Percentiles rank a stretch among this genome's conserved stretches.
Conservation (phyloP, 106 monocot genomes). For the Dendrobium nobile region DNA sequence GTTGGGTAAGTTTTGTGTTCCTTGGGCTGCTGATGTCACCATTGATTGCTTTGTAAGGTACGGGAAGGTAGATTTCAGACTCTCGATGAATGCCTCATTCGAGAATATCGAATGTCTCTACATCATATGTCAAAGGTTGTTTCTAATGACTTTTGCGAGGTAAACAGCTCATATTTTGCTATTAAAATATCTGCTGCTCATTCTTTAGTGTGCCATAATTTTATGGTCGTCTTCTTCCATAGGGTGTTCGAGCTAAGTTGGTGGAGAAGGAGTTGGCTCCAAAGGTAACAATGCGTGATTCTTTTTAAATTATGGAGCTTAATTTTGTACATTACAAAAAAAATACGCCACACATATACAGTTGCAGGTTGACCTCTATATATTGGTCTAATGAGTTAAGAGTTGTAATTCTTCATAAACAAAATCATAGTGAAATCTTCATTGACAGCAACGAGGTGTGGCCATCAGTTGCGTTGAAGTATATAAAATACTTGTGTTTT, state of each 20-base stretch:
- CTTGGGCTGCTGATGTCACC: background rate
- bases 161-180: constrained; percentile 11
- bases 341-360: too few relatives aligned
- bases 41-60: constrained; percentile 38
- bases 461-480: background rate
- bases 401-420: background rate
- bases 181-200: background rate
- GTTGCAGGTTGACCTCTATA: background rate
- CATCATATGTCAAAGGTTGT: constrained; percentile 63
- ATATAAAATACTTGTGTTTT: background rate
- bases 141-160: constrained; percentile 77
- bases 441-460: background rate
- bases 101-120: constrained; percentile 90
- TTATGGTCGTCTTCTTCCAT: background rate
- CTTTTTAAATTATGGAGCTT: background rate
- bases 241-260: constrained; percentile 85
- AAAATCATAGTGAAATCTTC: background rate
- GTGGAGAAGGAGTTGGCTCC: constrained; percentile 75
- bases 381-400: background rate
- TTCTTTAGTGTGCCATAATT: background rate
- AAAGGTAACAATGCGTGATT: constrained; percentile 49
- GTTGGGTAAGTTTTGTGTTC: background rate
- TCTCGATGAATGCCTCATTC: constrained; percentile 80
- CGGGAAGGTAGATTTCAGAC: constrained; percentile 92
- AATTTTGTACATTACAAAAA: background rate